Conservation (phyloP, 2,329 filamentous ascomycete species). For the Diplodia corticola region DNA sequence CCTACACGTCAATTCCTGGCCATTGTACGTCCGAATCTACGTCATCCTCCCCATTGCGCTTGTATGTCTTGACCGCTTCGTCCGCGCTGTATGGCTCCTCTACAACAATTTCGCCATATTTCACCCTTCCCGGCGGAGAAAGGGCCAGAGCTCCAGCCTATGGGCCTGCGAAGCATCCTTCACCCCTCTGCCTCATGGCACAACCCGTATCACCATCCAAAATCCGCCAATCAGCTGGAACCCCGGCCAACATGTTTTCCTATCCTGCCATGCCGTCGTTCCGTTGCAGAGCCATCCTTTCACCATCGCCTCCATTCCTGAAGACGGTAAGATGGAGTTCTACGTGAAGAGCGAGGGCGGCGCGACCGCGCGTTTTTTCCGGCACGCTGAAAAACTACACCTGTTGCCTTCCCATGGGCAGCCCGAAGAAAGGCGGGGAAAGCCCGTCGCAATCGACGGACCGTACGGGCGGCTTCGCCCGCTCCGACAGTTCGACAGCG, state of each 20-base stretch:
- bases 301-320: slow-evolving; percentile 59
- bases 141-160: slow-evolving; percentile 33
- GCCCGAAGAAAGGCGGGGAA: slow-evolving; percentile 25
- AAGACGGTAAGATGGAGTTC: slow-evolving; percentile 58
- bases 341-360: slow-evolving; percentile 57
- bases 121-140: slow-evolving; percentile 37
- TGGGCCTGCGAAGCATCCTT: slow-evolving; percentile 44
- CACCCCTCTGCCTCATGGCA: slow-evolving; percentile 52
- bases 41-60: slow-evolving; percentile 67
- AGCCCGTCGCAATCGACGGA: slow-evolving; percentile 54
- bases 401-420: slow-evolving; percentile 26
- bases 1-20: slow-evolving; percentile 54
- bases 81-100: slow-evolving; percentile 43
- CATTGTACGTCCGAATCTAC: slow-evolving; percentile 59
- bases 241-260: slow-evolving; percentile 64
- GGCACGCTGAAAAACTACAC: slow-evolving; percentile 48
- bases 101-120: slow-evolving; percentile 45
- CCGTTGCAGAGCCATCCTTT: slow-evolving; percentile 66
- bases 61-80: slow-evolving; percentile 62
- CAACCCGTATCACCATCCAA: slow-evolving; percentile 58
- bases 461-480: slow-evolving; percentile 55
- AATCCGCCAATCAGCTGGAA: slow-evolving; percentile 59
- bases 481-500: slow-evolving; percentile 61
- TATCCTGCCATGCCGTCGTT: slow-evolving; percentile 58
- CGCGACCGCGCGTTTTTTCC: slow-evolving; percentile 53